Base-by-base conservation (phyloP, 1,139 yeast species). In the Hansenula sp. region DNA sequence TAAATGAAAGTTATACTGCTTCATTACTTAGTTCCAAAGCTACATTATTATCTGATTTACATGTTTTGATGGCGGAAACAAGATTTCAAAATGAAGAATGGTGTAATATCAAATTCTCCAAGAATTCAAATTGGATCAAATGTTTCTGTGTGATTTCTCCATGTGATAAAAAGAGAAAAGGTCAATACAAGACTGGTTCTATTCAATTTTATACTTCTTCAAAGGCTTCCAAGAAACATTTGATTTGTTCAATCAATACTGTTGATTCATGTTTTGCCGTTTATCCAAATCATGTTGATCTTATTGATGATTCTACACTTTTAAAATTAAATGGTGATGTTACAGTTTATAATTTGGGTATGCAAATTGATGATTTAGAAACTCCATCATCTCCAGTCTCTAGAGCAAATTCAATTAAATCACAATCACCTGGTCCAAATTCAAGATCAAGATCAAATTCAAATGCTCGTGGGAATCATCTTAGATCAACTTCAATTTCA, bases 1-100 rank as follows among this genome's bases (percentile, higher is more conserved):
- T 87, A 38, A 95, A 85, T 60, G 90, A 83, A 56, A 90, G 94
- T 2, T 87, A 87, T 60, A 86, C 96, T 1, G 96, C 94, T 2
- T 92, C 95, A 0, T 63, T 87, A 41, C 66, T 87, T 37, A 79
- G 87, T 25, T 82, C 92, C 13, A 71, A 88, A 54, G 96, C 95
- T 14, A 71, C 88, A 11, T 62, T 79, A 42, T 68, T 87, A 45
- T 77, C 84, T 35, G 95, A 89, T 55, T 80, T 87, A 43, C 74
- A 83, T 34, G 84, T 88, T 14, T 71, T 87, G 24, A 67, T 87
- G 47, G 78, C 88, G 2, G 92, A 83, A 56, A 81, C 85, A 37
- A 73, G 86, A 52, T 82, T 76, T 54, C 75, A 73, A 43, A 88
- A 80, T 57, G 92, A 83, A 60, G 94, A 86, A 55, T 85, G 92